Evolutionary conservation across 176 grass and related monocot genomes (phyloP).

Genomic region (Pharus latifolius): DNA sequence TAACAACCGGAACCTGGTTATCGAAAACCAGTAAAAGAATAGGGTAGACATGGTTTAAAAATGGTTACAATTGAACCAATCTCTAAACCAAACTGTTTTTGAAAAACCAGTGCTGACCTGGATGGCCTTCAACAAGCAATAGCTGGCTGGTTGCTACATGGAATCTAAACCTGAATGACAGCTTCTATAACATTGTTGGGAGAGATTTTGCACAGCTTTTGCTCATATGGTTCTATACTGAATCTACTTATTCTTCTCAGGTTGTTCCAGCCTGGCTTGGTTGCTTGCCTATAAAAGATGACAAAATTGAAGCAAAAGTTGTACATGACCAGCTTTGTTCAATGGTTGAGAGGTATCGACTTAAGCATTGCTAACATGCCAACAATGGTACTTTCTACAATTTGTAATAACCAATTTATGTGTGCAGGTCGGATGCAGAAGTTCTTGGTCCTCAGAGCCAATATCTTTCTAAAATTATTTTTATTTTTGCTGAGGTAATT

Average conservation of each 20-base stretch:
- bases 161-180: not conserved
- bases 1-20: too few species aligned
- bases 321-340: slow-evolving; percentile 89
- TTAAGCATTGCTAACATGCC: not conserved
- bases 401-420: slow-evolving; percentile 14
- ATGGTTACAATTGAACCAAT: not conserved
- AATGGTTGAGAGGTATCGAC: slow-evolving; percentile 81
- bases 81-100: too few species aligned
- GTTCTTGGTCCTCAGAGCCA: slow-evolving; percentile 77
- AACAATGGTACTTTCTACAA: not conserved
- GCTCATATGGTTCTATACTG: not conserved
- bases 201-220: not conserved
- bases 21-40: too few species aligned
- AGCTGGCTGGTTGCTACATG: not conserved
- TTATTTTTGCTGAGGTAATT: slow-evolving; percentile 77
- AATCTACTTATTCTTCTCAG: slow-evolving; percentile 24
- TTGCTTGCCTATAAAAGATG: slow-evolving; percentile 91
- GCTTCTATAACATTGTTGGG: not conserved
- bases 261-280: slow-evolving; percentile 83
- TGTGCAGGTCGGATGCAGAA: slow-evolving; percentile 65
- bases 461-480: slow-evolving; percentile 72
- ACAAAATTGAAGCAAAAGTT: slow-evolving; percentile 97
- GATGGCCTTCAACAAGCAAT: not conserved
- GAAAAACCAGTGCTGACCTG: too few species aligned
- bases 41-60: too few species aligned